Percentiles rank a stretch among this genome's conserved stretches.
Conservation (phyloP, 768 basidiomycete species). For the Agaricus subrufescens region DNA sequence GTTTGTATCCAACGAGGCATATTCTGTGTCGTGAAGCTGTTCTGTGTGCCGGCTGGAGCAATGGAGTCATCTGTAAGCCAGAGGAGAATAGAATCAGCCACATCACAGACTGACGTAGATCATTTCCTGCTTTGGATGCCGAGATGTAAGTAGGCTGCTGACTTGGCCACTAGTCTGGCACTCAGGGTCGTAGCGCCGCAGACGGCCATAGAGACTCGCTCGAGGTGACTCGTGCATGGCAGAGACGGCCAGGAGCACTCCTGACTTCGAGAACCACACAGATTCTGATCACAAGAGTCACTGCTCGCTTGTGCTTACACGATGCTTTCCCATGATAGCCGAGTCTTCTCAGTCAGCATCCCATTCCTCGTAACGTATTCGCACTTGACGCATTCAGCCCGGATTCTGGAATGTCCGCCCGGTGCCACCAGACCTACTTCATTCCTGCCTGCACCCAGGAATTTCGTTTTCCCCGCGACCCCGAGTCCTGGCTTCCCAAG, state of each 20-base stretch:
- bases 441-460: not conserved
- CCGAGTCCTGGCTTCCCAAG: not conserved
- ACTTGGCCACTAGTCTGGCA: no score
- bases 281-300: not conserved
- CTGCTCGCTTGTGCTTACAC: not conserved
- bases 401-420: not conserved
- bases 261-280: not conserved
- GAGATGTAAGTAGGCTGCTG: no score
- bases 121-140: no score
- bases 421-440: not conserved
- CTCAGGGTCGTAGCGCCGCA: no score
- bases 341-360: not conserved
- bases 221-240: not conserved
- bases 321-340: slow-evolving; percentile 3
- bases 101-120: no score
- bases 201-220: no score
- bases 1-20: no score
- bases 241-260: slow-evolving; percentile 6
- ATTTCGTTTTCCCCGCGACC: not conserved
- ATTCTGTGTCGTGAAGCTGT: not conserved
- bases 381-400: not conserved
- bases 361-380: not conserved
- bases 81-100: no score
- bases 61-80: no score
- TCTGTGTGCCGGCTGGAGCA: not conserved